Conservation (phyloP, 2,329 filamentous ascomycete species). For the Fusarium miscanthi region DNA sequence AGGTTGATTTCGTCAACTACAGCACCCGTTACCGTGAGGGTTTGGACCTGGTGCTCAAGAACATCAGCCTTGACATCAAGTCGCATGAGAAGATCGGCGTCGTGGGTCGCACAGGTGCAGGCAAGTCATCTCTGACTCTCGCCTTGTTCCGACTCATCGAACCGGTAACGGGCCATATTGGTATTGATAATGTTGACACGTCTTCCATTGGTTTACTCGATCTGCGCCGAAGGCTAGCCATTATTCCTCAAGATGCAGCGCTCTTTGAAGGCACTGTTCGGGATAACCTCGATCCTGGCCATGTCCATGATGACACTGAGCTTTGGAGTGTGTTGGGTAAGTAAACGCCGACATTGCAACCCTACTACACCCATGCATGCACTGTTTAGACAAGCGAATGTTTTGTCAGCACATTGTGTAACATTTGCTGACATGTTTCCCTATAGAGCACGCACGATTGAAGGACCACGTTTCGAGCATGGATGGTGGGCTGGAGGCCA, state of each 20-base stretch:
- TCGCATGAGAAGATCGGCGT: constrained; percentile 98
- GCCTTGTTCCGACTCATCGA: constrained; percentile 97
- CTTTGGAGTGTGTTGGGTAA: constrained; percentile 93
- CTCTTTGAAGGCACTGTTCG: constrained; percentile 93
- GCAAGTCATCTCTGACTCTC: constrained; percentile 93
- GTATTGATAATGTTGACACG: constrained; percentile 90
- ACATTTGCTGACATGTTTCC: constrained; percentile 39
- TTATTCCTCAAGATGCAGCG: constrained; percentile 97
- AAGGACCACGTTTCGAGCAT: constrained; percentile 90
- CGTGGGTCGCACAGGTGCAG: constrained; percentile 93
- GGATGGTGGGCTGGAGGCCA: constrained; percentile 90
- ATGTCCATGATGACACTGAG: constrained; percentile 96
- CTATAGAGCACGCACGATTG: constrained; percentile 85
- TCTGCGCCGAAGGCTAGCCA: constrained; percentile 87
- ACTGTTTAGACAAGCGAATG: constrained; percentile 1
- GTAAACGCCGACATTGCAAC: constrained; percentile 48
- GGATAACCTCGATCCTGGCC: constrained; percentile 94
- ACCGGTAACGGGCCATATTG: constrained; percentile 82
- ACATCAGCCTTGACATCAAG: constrained; percentile 92
- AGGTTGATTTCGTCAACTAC: constrained; percentile 91
- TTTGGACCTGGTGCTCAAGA: constrained; percentile 91
- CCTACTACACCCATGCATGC: constrained; percentile 11
- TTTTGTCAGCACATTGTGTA: constrained; percentile 31
- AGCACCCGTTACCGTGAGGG: constrained; percentile 92
- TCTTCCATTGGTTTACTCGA: constrained; percentile 91